phyloP scores from a whole-genome alignment of 192 early-diverging fungal genomes.

The Cetraspora pellucida region DNA sequence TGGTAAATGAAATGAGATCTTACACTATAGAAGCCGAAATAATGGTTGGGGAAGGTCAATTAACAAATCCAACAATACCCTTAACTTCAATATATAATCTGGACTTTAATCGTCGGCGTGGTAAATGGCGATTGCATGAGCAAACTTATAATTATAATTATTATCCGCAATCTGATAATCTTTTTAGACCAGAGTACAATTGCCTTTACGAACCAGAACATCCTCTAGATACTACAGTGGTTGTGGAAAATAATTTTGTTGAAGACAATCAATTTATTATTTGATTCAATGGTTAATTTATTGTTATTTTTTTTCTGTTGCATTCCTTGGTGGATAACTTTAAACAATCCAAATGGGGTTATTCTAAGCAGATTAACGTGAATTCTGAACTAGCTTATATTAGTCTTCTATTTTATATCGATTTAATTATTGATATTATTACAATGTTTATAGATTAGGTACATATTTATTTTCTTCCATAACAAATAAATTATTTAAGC shows the following conservation, averaged over 20 bases:
- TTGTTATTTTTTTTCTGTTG: neutral
- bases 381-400: too few relatives aligned
- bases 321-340: too few relatives aligned
- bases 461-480: too few relatives aligned
- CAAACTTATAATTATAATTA: conserved; percentile 84
- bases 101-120: conserved; percentile 58
- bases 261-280: conserved; percentile 25
- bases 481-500: too few relatives aligned
- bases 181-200: conserved; percentile 58
- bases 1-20: conserved; percentile 88
- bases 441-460: too few relatives aligned
- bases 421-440: too few relatives aligned
- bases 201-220: conserved; percentile 61
- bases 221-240: conserved; percentile 15
- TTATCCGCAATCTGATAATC: conserved; percentile 47
- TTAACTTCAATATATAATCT: conserved; percentile 46
- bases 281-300: neutral
- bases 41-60: conserved; percentile 43
- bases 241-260: conserved; percentile 16
- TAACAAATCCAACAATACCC: conserved; percentile 53
- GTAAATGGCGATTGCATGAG: conserved; percentile 89
- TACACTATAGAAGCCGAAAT: conserved; percentile 86
- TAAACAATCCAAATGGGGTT: too few relatives aligned
- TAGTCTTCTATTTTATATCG: too few relatives aligned
- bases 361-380: too few relatives aligned